Evolutionary conservation across 2,329 filamentous ascomycete genomes (phyloP), one percentile per base, ranked within the genome.

Genomic region (Sporothrix phasma): DNA sequence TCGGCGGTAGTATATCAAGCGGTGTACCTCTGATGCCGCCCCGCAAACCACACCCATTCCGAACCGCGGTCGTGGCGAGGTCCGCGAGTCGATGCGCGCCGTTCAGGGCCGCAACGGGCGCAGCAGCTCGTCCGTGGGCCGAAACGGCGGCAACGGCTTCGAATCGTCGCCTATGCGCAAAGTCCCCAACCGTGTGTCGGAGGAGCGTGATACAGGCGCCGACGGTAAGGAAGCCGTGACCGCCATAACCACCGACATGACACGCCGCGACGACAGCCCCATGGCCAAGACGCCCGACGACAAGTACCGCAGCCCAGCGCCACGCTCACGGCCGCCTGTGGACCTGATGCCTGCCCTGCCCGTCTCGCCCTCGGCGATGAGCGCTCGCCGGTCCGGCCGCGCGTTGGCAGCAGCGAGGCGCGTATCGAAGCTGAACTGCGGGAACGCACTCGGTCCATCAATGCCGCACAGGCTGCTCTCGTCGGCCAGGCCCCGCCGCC

Each of bases 21-120:
- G 91, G 90, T 22, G 88, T 97, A 17, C 91, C 92, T 6, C 89
- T 95, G 72, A 84, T 97, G 22, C 92, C 93, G 19, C 92, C 93
- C 81, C 89, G 31, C 91, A 95, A 72, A 91, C 87, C 66, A 88
- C 88, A 3, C 90, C 90, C 1, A 82, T 93, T 67, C 92, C 92
- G 5, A 96, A 96, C 72, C 83, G 92, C 67, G 91, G 91, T 34
- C 83, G 90, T 66, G 80, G 78, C 41, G 91, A 95, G 74, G 85
- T 88, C 19, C 83, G 90, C 66, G 93, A 97, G 75, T 96, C 91
- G 0, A 83, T 97, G 80, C 90, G 83, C 22, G 83, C 83, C 8
- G 82, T 86, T 15, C 82, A 84, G 68, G 78, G 79, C 17, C 78
- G 83, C 59, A 81, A 84, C 66, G 81, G 77, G 63, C 79, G 81